phyloP scores from a whole-genome alignment of 495 filamentous ascomycete species.

The Chaetomium cochliodes region DNA sequence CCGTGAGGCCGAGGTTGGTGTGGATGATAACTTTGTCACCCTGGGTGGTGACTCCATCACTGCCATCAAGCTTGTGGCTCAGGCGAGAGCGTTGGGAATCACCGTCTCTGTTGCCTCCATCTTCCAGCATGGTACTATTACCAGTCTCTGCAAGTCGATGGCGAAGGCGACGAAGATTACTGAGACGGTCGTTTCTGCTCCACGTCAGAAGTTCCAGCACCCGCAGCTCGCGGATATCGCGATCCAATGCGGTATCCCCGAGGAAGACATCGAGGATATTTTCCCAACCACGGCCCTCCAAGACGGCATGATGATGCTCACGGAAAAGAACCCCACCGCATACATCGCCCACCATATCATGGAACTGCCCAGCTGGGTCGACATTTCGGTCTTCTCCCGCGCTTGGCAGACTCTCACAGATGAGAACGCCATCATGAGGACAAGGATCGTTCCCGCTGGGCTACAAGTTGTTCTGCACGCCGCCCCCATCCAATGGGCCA shows the following conservation, averaged over 20 bases:
- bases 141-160: slow-evolving; percentile 3
- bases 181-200: not conserved
- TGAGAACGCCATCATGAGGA: not conserved
- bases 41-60: slow-evolving; percentile 68
- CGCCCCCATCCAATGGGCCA: not conserved
- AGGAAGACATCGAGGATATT: slow-evolving; percentile 48
- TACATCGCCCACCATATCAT: slow-evolving; percentile 47
- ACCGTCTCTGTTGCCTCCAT: slow-evolving; percentile 53
- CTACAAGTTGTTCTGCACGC: not conserved
- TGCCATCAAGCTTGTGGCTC: slow-evolving; percentile 62
- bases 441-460: not conserved
- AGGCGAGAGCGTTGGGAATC: slow-evolving; percentile 48
- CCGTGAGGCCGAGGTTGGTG: slow-evolving; percentile 37
- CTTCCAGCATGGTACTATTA: slow-evolving; percentile 38
- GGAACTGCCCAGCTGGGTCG: slow-evolving; percentile 40
- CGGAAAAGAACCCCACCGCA: slow-evolving; percentile 40
- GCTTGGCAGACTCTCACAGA: slow-evolving; percentile 1
- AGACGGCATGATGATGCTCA: slow-evolving; percentile 52
- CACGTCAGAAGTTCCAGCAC: slow-evolving; percentile 1
- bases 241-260: slow-evolving; percentile 1
- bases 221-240: slow-evolving; percentile 14
- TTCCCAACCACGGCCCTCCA: slow-evolving; percentile 60
- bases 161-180: not conserved
- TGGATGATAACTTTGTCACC: slow-evolving; percentile 58
- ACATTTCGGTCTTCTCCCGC: slow-evolving; percentile 26